These are phyloP conservation scores for Herpetomonas tarakana DNA, from an alignment of 208 protist species.

Conservation along the genomic window DNA sequence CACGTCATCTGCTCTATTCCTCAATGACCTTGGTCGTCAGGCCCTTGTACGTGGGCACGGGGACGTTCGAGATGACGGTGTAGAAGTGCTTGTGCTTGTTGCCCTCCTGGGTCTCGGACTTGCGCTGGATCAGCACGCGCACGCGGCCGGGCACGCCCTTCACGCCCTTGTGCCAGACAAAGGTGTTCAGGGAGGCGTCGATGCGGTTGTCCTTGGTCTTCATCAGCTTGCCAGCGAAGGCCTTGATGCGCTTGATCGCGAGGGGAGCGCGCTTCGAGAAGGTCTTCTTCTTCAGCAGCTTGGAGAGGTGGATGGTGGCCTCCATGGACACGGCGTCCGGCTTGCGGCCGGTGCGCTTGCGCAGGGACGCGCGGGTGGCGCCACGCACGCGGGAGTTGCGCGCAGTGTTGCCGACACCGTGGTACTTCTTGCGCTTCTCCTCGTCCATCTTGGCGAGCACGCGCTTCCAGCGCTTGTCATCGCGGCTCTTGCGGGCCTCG, in stretches of 20 bases:
- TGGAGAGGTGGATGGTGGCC: constrained; percentile 98
- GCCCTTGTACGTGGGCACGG: constrained; percentile 78
- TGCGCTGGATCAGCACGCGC: constrained; percentile 92
- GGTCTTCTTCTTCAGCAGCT: constrained; percentile 94
- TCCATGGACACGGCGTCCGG: constrained; percentile 91
- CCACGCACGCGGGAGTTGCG: constrained; percentile 85
- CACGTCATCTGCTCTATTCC: constrained; percentile 31
- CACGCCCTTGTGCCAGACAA: constrained; percentile 96
- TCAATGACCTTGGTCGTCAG: constrained; percentile 79
- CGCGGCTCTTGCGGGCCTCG: constrained; percentile 76
- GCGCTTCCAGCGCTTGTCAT: constrained; percentile 89
- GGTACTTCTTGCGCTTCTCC: constrained; percentile 83
- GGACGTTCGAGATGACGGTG: constrained; percentile 89
- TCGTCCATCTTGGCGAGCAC: constrained; percentile 84
- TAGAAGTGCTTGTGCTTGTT: constrained; percentile 89
- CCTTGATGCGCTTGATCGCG: constrained; percentile 95
- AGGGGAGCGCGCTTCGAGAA: constrained; percentile 97
- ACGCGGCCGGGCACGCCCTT: constrained; percentile 94
- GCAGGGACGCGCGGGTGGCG: constrained; percentile 73
- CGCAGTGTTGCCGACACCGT: constrained; percentile 85
- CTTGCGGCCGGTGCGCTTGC: constrained; percentile 83
- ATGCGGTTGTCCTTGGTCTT: constrained; percentile 98
- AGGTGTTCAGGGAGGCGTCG: constrained; percentile 96
- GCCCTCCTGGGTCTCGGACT: constrained; percentile 75
- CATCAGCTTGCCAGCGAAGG: constrained; percentile 95